These are phyloP conservation scores for Protomyces inundatus DNA, from an alignment of 1,139 yeast genomes.

Conservation along the genomic window DNA sequence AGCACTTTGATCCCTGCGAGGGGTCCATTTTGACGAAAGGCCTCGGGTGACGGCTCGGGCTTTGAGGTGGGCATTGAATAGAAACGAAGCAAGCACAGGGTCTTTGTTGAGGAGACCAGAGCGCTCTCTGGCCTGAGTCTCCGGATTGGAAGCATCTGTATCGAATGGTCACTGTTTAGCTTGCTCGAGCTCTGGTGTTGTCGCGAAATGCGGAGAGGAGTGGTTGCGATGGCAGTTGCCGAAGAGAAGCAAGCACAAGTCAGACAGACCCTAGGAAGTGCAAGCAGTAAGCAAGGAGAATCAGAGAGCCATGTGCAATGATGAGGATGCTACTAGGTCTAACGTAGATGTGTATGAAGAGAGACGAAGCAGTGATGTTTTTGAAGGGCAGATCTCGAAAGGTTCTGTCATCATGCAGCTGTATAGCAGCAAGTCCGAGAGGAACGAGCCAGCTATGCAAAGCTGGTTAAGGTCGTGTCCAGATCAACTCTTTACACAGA, in stretches of 20 bases:
- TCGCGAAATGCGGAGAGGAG: neutral
- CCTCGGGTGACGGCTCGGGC: neutral
- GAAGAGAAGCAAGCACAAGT: neutral
- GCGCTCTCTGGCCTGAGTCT: neutral
- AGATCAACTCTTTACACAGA: constrained; percentile 49
- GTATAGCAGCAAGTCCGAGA: too few species aligned
- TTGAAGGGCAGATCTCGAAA: neutral
- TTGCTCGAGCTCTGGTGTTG: neutral
- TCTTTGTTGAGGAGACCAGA: neutral
- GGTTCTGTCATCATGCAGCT: too few species aligned
- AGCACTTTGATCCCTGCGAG: constrained; percentile 39
- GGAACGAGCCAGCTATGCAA: neutral
- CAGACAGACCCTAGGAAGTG: neutral
- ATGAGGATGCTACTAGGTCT: neutral
- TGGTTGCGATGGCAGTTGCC: neutral
- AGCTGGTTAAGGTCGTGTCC: neutral
- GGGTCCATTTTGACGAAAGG: constrained; percentile 8
- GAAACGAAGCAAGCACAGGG: neutral
- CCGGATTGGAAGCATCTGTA: neutral
- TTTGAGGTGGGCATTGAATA: neutral
- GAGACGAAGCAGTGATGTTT: neutral
- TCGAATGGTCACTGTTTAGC: neutral
- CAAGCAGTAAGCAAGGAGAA: neutral
- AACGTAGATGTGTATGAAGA: neutral
- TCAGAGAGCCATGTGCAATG: neutral